A percentile compares a stretch with the other conserved stretches of the same genome.
These are phyloP conservation scores for Suzukiozyma palmioleophila DNA, from an alignment of 1,139 yeast species.

Conservation along the genomic window DNA sequence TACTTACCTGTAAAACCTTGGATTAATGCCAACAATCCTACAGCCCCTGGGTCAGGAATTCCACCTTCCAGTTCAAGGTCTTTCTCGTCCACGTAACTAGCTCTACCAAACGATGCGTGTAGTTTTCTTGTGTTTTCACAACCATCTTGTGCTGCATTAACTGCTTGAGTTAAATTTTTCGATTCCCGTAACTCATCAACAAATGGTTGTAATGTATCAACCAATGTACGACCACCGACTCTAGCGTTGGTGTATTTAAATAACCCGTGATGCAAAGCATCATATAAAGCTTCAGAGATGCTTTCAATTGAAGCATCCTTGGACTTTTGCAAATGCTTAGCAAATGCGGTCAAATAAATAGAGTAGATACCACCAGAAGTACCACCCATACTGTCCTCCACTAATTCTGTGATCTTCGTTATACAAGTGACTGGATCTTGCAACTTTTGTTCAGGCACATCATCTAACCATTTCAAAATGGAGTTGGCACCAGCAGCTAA, in stretches of 20 bases:
- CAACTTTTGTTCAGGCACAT: conserved; percentile 25
- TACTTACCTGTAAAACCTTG: conserved; percentile 42
- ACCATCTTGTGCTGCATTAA: conserved; percentile 68
- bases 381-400: conserved; percentile 93
- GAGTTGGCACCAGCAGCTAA: conserved; percentile 79
- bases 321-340: conserved; percentile 30
- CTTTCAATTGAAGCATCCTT: conserved; percentile 28
- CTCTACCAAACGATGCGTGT: conserved; percentile 88
- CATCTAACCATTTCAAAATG: conserved; percentile 49
- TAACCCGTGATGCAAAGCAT: conserved; percentile 38
- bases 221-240: conserved; percentile 82
- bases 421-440: conserved; percentile 47
- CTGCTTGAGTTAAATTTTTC: conserved; percentile 59
- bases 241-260: conserved; percentile 83
- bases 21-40: conserved; percentile 65
- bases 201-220: conserved; percentile 87
- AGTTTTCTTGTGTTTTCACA: conserved; percentile 70
- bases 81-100: conserved; percentile 75
- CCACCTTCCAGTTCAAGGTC: conserved; percentile 52
- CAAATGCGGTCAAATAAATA: conserved; percentile 56
- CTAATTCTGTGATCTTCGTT: conserved; percentile 56
- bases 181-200: conserved; percentile 54
- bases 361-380: conserved; percentile 94
- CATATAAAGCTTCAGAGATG: conserved; percentile 27
- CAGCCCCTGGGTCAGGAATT: conserved; percentile 94